Conservation (phyloP, 768 basidiomycete genomes). For the Ramaria sp. region DNA sequence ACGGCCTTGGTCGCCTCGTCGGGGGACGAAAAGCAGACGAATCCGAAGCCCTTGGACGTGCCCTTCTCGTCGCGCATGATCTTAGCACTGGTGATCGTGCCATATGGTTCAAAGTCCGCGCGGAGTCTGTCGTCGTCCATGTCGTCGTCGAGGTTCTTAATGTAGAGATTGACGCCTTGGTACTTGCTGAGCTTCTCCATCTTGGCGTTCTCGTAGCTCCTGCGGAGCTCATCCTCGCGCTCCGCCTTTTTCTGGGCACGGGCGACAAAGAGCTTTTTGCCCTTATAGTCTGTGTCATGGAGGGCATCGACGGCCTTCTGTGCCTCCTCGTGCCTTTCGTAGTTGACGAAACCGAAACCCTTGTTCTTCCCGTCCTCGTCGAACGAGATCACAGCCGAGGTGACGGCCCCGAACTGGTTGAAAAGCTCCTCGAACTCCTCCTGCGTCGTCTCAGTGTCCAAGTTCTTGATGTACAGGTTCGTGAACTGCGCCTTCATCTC, state of each 20-base stretch:
- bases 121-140: slow-evolving; percentile 96
- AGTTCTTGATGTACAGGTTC: slow-evolving; percentile 97
- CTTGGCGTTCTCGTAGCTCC: slow-evolving; percentile 89
- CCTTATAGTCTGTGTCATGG: slow-evolving; percentile 74
- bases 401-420: slow-evolving; percentile 64
- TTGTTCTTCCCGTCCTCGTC: slow-evolving; percentile 91
- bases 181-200: slow-evolving; percentile 98
- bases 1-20: slow-evolving; percentile 99
- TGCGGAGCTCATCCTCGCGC: slow-evolving; percentile 92
- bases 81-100: slow-evolving; percentile 96
- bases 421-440: slow-evolving; percentile 85
- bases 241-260: slow-evolving; percentile 98
- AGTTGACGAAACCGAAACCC: slow-evolving; percentile 99
- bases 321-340: slow-evolving; percentile 84
- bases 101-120: slow-evolving; percentile 92
- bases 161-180: slow-evolving; percentile 97
- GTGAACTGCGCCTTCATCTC: slow-evolving; percentile 97
- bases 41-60: slow-evolving; percentile 93
- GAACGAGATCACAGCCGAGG: slow-evolving; percentile 75
- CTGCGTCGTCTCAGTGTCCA: slow-evolving; percentile 73
- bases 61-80: slow-evolving; percentile 97
- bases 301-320: slow-evolving; percentile 81
- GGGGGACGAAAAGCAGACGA: slow-evolving; percentile 97
- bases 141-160: slow-evolving; percentile 99
- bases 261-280: slow-evolving; percentile 88